phyloP scores from a whole-genome alignment of 2,329 filamentous ascomycete genomes.

The Biscogniauxia marginata region DNA sequence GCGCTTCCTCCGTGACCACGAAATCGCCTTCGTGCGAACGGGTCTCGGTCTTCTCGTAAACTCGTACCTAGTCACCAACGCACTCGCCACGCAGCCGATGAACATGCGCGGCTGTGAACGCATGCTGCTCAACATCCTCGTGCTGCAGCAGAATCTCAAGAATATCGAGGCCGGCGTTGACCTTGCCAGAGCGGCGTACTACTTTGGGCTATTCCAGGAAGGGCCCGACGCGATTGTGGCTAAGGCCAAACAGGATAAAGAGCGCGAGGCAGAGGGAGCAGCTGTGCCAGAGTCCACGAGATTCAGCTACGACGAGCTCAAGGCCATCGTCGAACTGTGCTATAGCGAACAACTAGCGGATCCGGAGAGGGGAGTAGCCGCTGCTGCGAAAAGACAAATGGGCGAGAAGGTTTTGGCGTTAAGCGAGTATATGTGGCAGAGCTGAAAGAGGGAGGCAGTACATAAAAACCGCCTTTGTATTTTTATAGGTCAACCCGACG shows the following conservation, averaged over 20 bases:
- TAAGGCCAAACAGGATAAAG: constrained; percentile 53
- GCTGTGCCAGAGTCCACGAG: constrained; percentile 38
- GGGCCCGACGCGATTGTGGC: constrained; percentile 65
- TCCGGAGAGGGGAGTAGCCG: constrained; percentile 65
- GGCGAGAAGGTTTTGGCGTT: constrained; percentile 68
- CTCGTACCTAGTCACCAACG: constrained; percentile 71
- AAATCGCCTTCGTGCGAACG: constrained; percentile 72
- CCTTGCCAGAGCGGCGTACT: constrained; percentile 62
- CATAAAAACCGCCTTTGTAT: too few relatives aligned
- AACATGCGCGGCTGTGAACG: constrained; percentile 80
- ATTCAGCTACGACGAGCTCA: constrained; percentile 67
- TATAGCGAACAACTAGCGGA: constrained; percentile 67
- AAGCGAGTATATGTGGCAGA: constrained; percentile 72
- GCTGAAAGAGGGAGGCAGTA: constrained; percentile 25
- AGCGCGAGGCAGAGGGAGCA: constrained; percentile 32
- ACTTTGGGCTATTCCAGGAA: constrained; percentile 66
- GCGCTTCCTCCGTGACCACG: constrained; percentile 67
- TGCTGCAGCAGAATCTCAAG: constrained; percentile 94
- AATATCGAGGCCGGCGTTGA: constrained; percentile 76
- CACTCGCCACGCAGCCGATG: constrained; percentile 72
- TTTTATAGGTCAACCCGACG: too few relatives aligned
- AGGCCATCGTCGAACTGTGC: constrained; percentile 63
- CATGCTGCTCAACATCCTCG: constrained; percentile 90
- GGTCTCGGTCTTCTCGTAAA: constrained; percentile 80
- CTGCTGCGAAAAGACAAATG: constrained; percentile 66